Conservation (phyloP, 2,329 filamentous ascomycete species). For the Gliomastix tumulicola region DNA sequence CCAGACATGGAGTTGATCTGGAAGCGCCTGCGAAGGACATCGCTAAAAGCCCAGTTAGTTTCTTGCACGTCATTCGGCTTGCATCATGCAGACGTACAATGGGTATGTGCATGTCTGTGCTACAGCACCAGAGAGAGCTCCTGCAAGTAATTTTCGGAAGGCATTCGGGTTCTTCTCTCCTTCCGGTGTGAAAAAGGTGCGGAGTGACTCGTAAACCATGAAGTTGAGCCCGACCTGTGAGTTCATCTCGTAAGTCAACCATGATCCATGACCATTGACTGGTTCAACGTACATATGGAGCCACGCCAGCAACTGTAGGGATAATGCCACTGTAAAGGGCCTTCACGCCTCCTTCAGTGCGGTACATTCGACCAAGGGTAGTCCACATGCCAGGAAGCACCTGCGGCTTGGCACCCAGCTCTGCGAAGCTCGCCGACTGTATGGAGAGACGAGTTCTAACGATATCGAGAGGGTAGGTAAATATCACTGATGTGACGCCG, state of each 20-base stretch:
- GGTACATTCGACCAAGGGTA: slow-evolving; percentile 80
- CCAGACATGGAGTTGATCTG: slow-evolving; percentile 99
- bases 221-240: slow-evolving; percentile 89
- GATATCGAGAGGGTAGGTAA: slow-evolving; percentile 96
- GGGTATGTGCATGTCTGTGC: slow-evolving; percentile 98
- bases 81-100: slow-evolving; percentile 56
- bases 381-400: slow-evolving; percentile 89
- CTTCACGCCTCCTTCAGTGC: slow-evolving; percentile 73
- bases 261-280: not conserved
- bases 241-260: slow-evolving; percentile 9
- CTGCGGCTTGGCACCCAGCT: slow-evolving; percentile 55
- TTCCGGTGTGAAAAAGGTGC: slow-evolving; percentile 77
- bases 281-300: slow-evolving; percentile 69
- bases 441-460: slow-evolving; percentile 93
- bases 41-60: slow-evolving; percentile 38
- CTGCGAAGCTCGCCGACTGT: slow-evolving; percentile 92
- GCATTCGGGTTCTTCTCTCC: slow-evolving; percentile 79
- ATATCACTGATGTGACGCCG: slow-evolving; percentile 89
- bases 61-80: too few relatives aligned
- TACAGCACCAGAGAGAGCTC: slow-evolving; percentile 90
- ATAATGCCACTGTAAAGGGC: slow-evolving; percentile 93
- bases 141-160: slow-evolving; percentile 76
- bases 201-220: slow-evolving; percentile 92
- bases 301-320: slow-evolving; percentile 90
- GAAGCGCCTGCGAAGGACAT: slow-evolving; percentile 87